These are phyloP conservation scores for Pichia sorboxylosa DNA, from an alignment of 1,139 yeast genomes.

Conservation along the genomic window DNA sequence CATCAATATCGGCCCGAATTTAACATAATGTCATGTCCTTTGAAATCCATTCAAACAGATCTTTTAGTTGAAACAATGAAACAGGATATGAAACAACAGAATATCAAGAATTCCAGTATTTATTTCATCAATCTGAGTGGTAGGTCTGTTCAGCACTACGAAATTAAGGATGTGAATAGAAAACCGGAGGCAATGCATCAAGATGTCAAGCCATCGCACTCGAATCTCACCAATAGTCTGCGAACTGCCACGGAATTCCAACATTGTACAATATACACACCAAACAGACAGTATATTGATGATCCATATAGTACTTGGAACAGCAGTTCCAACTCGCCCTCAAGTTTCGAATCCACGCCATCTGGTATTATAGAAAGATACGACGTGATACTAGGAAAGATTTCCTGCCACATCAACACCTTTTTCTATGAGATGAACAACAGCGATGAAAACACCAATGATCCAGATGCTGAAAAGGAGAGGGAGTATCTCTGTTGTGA, in stretches of 20 bases:
- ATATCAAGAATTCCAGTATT: constrained; percentile 6
- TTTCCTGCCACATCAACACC: constrained; percentile 7
- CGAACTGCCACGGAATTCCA: constrained; percentile 3
- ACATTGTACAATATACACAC: constrained; percentile 5
- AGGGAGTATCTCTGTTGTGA: constrained; percentile 12
- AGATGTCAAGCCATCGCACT: neutral
- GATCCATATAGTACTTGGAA: too few species aligned
- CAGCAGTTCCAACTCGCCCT: too few species aligned
- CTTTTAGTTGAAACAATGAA: constrained; percentile 16
- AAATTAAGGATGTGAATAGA: constrained; percentile 8
- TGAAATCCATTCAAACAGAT: constrained; percentile 12
- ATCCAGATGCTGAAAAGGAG: neutral
- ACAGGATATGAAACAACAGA: constrained; percentile 14
- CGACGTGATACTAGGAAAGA: constrained; percentile 12
- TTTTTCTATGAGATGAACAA: constrained; percentile 8
- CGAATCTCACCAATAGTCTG: constrained; percentile 5
- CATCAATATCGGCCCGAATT: constrained; percentile 46
- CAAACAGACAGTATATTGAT: constrained; percentile 3
- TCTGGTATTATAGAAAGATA: too few species aligned
- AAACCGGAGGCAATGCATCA: neutral
- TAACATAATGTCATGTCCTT: constrained; percentile 37
- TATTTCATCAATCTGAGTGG: constrained; percentile 18
- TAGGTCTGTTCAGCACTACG: constrained; percentile 17
- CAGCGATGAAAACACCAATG: neutral
- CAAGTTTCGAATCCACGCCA: too few species aligned